Conservation (phyloP, 352 stramenopile species). For the Pelagophyceae sp. region DNA sequence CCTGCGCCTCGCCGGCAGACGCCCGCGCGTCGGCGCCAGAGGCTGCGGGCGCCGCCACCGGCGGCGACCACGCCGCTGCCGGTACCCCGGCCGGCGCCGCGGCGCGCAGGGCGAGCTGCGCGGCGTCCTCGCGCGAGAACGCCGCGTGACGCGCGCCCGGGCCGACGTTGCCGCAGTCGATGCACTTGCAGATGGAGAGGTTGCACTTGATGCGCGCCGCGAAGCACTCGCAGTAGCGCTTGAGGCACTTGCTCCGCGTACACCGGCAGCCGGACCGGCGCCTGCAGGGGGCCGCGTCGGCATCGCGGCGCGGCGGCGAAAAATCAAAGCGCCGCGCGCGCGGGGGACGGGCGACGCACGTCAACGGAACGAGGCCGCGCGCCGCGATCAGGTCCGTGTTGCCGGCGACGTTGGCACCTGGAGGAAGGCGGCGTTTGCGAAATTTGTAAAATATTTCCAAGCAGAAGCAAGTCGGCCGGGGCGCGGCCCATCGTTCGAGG, state of each 20-base stretch:
- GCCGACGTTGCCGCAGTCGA: constrained; percentile 58
- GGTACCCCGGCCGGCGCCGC: neutral
- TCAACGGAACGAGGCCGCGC: neutral
- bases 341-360: neutral
- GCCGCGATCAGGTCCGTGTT: neutral
- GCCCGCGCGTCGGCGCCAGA: neutral
- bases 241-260: constrained; percentile 71
- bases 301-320: neutral
- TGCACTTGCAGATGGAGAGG: constrained; percentile 59
- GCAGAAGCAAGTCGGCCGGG: too few relatives aligned
- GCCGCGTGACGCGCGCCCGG: neutral
- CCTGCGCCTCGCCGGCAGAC: too few relatives aligned
- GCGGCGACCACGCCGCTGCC: neutral
- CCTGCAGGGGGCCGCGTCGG: neutral
- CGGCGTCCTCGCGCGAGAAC: neutral
- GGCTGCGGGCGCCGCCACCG: neutral
- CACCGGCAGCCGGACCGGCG: constrained; percentile 50
- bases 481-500: too few relatives aligned
- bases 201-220: constrained; percentile 61
- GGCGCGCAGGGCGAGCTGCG: neutral
- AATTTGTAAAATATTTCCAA: neutral
- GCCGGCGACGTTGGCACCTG: neutral
- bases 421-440: neutral
- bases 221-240: constrained; percentile 76
- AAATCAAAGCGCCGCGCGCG: too few relatives aligned